phyloP scores from a whole-genome alignment of 257 asterid genomes.

The Hygrophila difformis region DNA sequence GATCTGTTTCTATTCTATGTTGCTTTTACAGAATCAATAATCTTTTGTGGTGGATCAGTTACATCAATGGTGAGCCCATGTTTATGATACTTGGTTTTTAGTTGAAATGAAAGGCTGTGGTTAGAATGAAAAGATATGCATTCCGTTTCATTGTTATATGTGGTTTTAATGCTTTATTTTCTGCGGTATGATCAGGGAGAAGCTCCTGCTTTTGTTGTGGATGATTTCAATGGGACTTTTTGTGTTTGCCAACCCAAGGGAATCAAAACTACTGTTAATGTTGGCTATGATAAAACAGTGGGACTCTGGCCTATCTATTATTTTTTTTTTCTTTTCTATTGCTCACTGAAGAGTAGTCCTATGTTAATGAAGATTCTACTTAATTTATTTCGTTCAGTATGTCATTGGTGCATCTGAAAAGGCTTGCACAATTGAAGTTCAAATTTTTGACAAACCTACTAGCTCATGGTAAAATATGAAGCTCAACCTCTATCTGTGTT shows the following conservation, averaged over 20 bases:
- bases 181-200: conserved; percentile 52
- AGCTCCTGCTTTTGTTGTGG: conserved; percentile 76
- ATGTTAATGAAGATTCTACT: conserved; percentile 17
- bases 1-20: conserved; percentile 11
- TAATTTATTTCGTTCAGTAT: conserved; percentile 40
- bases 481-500: not conserved
- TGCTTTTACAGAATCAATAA: conserved; percentile 32
- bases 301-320: conserved; percentile 15
- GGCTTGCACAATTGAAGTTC: conserved; percentile 38
- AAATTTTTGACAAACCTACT: conserved; percentile 38
- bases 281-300: conserved; percentile 57
- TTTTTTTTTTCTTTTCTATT: conserved; percentile 9
- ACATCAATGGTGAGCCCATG: conserved; percentile 57
- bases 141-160: conserved; percentile 13
- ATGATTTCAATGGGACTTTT: conserved; percentile 28
- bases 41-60: conserved; percentile 27
- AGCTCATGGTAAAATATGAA: conserved; percentile 39
- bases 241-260: conserved; percentile 22
- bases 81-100: conserved; percentile 12
- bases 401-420: conserved; percentile 43
- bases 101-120: not conserved
- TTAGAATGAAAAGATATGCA: conserved; percentile 5
- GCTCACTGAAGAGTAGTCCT: conserved; percentile 8
- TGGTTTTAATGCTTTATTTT: conserved; percentile 19
- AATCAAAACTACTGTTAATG: conserved; percentile 30